Conservation (phyloP, 768 basidiomycete genomes). For the Lepiota brunneoincarnata region DNA sequence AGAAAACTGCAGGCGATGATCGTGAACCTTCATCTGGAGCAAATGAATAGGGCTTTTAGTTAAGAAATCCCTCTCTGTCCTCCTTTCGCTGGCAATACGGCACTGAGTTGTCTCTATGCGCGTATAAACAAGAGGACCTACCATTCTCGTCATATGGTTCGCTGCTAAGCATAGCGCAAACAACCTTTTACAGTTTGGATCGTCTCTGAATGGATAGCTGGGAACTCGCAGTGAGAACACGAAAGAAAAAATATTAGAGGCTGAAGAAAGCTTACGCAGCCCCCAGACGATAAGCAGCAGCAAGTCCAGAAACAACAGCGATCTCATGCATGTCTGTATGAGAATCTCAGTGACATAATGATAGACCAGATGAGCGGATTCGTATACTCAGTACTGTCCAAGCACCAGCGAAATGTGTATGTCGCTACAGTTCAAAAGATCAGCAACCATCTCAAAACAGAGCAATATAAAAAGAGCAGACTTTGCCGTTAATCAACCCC, state of each 20-base stretch:
- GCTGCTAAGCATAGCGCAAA: constrained; percentile 27
- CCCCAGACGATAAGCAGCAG: constrained; percentile 36
- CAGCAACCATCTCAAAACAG: neutral
- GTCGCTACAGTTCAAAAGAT: constrained; percentile 16
- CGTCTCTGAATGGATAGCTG: constrained; percentile 30
- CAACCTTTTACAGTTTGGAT: constrained; percentile 27
- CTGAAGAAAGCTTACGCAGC: constrained; percentile 24
- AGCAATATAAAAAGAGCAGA: neutral
- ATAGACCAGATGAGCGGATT: neutral
- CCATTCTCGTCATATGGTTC: constrained; percentile 19
- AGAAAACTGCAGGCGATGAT: too few species aligned
- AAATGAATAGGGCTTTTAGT: neutral
- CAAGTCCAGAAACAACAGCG: constrained; percentile 35
- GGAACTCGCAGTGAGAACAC: neutral
- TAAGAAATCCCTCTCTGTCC: constrained; percentile 1
- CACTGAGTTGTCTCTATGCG: neutral
- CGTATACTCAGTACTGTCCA: constrained; percentile 35
- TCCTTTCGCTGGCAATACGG: neutral
- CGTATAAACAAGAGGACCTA: neutral
- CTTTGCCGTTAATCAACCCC: constrained; percentile 34
- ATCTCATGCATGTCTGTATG: constrained; percentile 35
- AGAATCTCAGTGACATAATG: too few species aligned
- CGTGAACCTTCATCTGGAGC: neutral
- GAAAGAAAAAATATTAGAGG: neutral
- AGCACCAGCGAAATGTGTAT: constrained; percentile 34